phyloP scores from a whole-genome alignment of 2,329 filamentous ascomycete genomes.

The Ophiocordyceps camponoti-leonardi region DNA sequence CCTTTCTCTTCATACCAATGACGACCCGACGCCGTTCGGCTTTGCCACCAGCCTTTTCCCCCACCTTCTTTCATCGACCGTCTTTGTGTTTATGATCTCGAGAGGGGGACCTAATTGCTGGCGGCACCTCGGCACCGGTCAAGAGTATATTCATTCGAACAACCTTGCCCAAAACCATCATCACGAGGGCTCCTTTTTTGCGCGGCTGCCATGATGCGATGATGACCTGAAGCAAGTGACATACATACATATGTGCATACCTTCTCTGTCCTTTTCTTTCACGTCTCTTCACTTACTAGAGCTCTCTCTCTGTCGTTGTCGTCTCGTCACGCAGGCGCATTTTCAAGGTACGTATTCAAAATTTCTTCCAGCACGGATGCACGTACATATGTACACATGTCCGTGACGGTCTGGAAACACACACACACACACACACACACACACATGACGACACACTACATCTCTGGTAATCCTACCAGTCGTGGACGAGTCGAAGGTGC shows the following conservation, averaged over 20 bases:
- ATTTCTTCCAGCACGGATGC: not conserved
- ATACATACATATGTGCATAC: constrained; percentile 12
- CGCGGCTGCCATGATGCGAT: constrained; percentile 47
- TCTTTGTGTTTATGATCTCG: not conserved
- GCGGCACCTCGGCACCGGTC: constrained; percentile 36
- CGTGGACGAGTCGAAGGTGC: constrained; percentile 8
- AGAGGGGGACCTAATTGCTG: constrained; percentile 14
- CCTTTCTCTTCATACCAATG: constrained; percentile 5
- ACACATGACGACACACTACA: constrained; percentile 16
- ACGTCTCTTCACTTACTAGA: too few species aligned
- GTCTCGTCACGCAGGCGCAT: not conserved
- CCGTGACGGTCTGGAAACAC: too few species aligned
- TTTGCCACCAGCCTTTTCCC: too few species aligned
- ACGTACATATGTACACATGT: not conserved
- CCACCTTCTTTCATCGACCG: constrained; percentile 1
- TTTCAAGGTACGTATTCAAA: not conserved
- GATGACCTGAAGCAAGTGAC: constrained; percentile 52
- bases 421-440: too few species aligned
- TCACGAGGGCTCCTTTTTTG: constrained; percentile 44
- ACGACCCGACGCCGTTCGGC: too few species aligned
- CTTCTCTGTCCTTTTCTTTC: too few species aligned
- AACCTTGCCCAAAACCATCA: constrained; percentile 50
- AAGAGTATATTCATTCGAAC: constrained; percentile 30
- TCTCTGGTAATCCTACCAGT: constrained; percentile 26
- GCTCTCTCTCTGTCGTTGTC: not conserved